These are phyloP conservation scores for Sarocladium brachiariae DNA, from an alignment of 2,329 filamentous ascomycete genomes.

Conservation along the genomic window DNA sequence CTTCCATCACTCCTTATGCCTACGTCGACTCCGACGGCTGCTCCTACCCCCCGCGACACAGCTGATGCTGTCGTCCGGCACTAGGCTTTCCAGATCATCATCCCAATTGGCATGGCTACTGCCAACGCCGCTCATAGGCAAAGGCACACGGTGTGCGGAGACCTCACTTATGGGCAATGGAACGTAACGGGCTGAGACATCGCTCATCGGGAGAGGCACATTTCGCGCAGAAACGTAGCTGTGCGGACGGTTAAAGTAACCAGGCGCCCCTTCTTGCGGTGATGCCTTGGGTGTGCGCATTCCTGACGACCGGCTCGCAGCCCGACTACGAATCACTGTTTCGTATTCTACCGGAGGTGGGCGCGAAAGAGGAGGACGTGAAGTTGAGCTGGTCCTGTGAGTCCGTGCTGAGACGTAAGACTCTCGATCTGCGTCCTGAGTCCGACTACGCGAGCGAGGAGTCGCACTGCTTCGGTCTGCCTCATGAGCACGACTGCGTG, in stretches of 20 bases:
- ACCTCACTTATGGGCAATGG: slow-evolving; percentile 16
- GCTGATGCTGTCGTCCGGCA: slow-evolving; percentile 56
- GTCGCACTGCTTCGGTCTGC: not conserved
- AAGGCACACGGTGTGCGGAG: slow-evolving; percentile 12
- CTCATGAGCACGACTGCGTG: slow-evolving; percentile 3
- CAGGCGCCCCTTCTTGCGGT: not conserved
- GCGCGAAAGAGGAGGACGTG: slow-evolving; percentile 15
- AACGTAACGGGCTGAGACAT: slow-evolving; percentile 14
- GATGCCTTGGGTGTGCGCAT: slow-evolving; percentile 6
- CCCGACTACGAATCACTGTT: slow-evolving; percentile 24
- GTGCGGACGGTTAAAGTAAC: not conserved
- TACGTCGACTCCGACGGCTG: slow-evolving; percentile 1
- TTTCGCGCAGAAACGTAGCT: slow-evolving; percentile 16
- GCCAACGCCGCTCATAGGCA: slow-evolving; percentile 31
- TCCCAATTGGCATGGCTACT: slow-evolving; percentile 35
- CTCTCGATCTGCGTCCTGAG: slow-evolving; percentile 19
- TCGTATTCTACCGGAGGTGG: slow-evolving; percentile 18
- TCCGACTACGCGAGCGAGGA: not conserved
- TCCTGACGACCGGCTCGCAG: slow-evolving; percentile 19
- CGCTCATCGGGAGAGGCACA: slow-evolving; percentile 13
- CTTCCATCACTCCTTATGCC: not conserved
- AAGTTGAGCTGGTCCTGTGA: slow-evolving; percentile 28
- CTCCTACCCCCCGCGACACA: slow-evolving; percentile 43
- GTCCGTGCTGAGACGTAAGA: slow-evolving; percentile 39
- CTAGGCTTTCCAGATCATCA: slow-evolving; percentile 46